Evolutionary conservation across 805 yeast species (phyloP), one percentile per base, ranked within the genome.

Genomic region (Pichia californica): DNA sequence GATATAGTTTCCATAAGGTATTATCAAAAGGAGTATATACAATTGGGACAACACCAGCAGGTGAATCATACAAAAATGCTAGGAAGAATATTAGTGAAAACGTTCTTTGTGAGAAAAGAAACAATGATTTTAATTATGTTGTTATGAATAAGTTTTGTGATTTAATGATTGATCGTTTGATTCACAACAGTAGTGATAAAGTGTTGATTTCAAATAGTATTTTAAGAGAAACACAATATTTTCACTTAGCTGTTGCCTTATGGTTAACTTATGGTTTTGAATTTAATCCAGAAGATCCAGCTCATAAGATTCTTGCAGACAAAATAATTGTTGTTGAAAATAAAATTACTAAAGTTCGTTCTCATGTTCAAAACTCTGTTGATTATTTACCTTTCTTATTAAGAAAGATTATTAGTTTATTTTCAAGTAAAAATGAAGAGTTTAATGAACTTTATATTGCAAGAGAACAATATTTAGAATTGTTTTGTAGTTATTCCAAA

Each of bases 1-100:
- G 74, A 42, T 76, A 75, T 58, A 81, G 88, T 1, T 84, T 85
- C 61, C 93, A 85, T 61, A 64, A 69, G 16, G 68, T 83, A 3
- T 66, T 83, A 34, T 71, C 83, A 0, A 60, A 67, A 20, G 77
- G 73, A 43, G 78, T 82, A 0, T 76, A 70, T 50, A 81, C 87
- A 0, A 67, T 81, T 15, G 87, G 87, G 0, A 76, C 84, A 1
- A 79, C 84, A 0, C 86, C 86, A 1, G 70, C 66, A 45, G 74
- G 81, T 2, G 61, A 57, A 0, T 63, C 75, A 2, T 80, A 64
- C 50, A 59, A 65, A 38, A 61, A 57, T 38, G 70, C 73, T 55
- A 71, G 77, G 52, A 78, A 76, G 54, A 63, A 68, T 29, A 58
- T 79, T 36, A 62, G 78, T 1, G 64, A 64, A 47, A 55, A 63